Evolutionary conservation across 2,329 filamentous ascomycete species (phyloP).

Genomic region (Westerdykella ornata): DNA sequence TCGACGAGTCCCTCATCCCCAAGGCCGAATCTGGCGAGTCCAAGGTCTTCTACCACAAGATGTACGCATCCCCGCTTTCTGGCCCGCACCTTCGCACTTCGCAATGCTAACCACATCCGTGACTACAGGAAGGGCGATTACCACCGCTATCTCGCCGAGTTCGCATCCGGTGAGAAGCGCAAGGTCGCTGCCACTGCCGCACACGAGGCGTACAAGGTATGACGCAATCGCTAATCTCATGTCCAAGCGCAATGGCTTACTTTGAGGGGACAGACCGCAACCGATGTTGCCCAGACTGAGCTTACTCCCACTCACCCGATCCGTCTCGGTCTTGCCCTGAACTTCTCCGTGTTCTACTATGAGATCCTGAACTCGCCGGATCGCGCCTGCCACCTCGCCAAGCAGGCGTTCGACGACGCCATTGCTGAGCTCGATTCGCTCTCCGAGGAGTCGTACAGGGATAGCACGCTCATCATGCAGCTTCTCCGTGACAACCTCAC

Average conservation of each 20-base stretch:
- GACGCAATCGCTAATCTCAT: slow-evolving; percentile 24
- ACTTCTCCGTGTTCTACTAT: slow-evolving; percentile 99
- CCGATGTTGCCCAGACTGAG: slow-evolving; percentile 96
- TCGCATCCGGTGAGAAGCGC: slow-evolving; percentile 86
- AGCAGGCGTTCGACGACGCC: slow-evolving; percentile 98
- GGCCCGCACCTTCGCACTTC: background rate
- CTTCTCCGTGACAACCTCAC: slow-evolving; percentile 96
- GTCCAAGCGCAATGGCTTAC: slow-evolving; percentile 13
- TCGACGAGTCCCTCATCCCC: slow-evolving; percentile 89
- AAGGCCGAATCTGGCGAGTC: slow-evolving; percentile 95
- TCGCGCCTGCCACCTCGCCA: slow-evolving; percentile 94
- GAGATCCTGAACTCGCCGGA: slow-evolving; percentile 98
- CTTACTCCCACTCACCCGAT: slow-evolving; percentile 97
- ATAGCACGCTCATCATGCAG: slow-evolving; percentile 99
- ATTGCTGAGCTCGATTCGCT: slow-evolving; percentile 98
- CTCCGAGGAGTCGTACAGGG: slow-evolving; percentile 96
- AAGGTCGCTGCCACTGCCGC: slow-evolving; percentile 80
- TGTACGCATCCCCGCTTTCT: slow-evolving; percentile 55
- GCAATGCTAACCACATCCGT: slow-evolving; percentile 9
- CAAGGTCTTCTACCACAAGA: slow-evolving; percentile 99
- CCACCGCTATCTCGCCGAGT: slow-evolving; percentile 92
- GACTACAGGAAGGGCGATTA: slow-evolving; percentile 84
- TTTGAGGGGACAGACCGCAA: slow-evolving; percentile 64
- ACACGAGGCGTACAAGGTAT: slow-evolving; percentile 96
- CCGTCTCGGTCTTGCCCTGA: slow-evolving; percentile 91